Evolutionary conservation across 179 eudicot species (phyloP).

Genomic region (Beta macrorhiza): DNA sequence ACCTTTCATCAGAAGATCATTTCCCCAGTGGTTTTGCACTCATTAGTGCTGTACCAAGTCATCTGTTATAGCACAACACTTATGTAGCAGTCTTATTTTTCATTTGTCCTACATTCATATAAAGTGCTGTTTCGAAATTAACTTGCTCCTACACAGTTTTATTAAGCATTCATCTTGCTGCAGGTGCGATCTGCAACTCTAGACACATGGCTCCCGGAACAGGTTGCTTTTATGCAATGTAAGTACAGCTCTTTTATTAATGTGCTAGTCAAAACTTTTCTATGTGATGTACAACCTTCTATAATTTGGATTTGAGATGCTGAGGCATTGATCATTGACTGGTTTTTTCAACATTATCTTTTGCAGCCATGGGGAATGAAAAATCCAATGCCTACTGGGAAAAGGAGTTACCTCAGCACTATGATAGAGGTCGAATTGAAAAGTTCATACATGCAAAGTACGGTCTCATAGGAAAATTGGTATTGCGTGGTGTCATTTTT

Average conservation of each 20-base stretch:
- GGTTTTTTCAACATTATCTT: slow-evolving; percentile 1
- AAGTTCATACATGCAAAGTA: slow-evolving; percentile 94
- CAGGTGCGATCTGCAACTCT: slow-evolving; percentile 96
- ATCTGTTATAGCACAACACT: background rate
- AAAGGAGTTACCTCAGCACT: slow-evolving; percentile 76
- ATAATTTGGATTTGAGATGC: background rate
- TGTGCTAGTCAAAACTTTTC: too few species aligned
- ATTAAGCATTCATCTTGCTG: slow-evolving; percentile 25
- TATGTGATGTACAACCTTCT: background rate
- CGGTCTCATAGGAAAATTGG: slow-evolving; percentile 32
- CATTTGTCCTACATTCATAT: background rate
- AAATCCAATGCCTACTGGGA: slow-evolving; percentile 92
- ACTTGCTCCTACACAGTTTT: background rate
- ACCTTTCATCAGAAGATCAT: background rate
- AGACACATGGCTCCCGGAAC: slow-evolving; percentile 98
- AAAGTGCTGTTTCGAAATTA: background rate
- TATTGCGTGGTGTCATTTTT: slow-evolving; percentile 17
- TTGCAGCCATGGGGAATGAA: slow-evolving; percentile 75
- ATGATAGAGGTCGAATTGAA: slow-evolving; percentile 70
- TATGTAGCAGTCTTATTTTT: background rate
- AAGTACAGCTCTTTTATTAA: slow-evolving; percentile 30
- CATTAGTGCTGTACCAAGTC: background rate
- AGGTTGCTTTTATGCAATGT: slow-evolving; percentile 81
- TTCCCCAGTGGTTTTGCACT: background rate
- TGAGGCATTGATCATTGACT: background rate